Evolutionary conservation across 1,284 basidiomycete species (phyloP), one percentile per base, ranked within the genome.

Genomic region (Fomitopsis pinicola): DNA sequence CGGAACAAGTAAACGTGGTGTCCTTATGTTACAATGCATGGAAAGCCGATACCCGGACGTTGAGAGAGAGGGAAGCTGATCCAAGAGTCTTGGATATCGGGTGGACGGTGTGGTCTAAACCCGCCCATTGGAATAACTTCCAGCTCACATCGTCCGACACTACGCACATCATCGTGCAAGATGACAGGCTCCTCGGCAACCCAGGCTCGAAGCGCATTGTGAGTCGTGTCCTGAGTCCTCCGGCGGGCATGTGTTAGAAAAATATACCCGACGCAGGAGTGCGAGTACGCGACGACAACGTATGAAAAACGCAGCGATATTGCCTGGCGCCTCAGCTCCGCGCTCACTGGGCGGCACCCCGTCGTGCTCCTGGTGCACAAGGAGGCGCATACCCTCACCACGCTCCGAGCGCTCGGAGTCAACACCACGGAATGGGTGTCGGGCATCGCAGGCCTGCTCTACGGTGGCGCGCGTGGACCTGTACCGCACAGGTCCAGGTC

Each of bases 21-120:
- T 67, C 75, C 2, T 64, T 77, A 35, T 65, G 70, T 1, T 71
- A 69, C 63, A 75, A 73, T 40, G 59, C 67, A 10, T 76, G 75
- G 75, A 62, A 58, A 6, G 46, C 59, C 2, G 72, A 74, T 33
- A 61, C 36, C n/a, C 67, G 72, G 9, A 17, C 59, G 1, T 38
- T 66, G 2, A 56, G 59, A 15, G 66, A 71, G 38, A 66, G 68
- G 17, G 55, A 64, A 33, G 58, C 64, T 9, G 64, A 71, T 40
- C 74, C 74, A 8, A 71, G 61, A n/a, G 55, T 76, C 7, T 65
- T 76, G 5, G 73, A 76, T 58, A 58, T 76, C 9, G 71, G 74
- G 5, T 74, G 72, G 70, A 69, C 73, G 8, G 67, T 66, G 33
- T 72, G 71, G 45, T 61, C 64, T 19, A 62, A 64, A 15, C 66